phyloP scores from a whole-genome alignment of 2,329 filamentous ascomycete species.

The Colletotrichum nymphaeae region DNA sequence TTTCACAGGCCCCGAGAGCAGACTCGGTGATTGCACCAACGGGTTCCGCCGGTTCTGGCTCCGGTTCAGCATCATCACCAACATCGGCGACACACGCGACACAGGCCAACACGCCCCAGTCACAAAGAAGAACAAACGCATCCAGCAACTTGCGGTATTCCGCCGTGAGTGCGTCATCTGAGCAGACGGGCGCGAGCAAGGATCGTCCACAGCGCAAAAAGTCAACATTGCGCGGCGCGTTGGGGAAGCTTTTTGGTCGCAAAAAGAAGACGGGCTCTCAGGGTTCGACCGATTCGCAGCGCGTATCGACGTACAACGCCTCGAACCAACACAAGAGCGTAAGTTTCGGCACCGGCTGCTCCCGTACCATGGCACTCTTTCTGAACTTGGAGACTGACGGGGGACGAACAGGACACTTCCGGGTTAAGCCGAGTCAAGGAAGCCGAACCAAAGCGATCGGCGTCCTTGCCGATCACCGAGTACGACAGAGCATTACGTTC shows the following conservation, averaged over 20 bases:
- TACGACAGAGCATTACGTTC: slow-evolving; percentile 70
- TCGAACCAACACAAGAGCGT: slow-evolving; percentile 61
- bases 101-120: slow-evolving; percentile 39
- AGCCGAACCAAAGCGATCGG: slow-evolving; percentile 63
- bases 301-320: slow-evolving; percentile 41
- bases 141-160: slow-evolving; percentile 60
- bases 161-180: slow-evolving; percentile 55
- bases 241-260: slow-evolving; percentile 69
- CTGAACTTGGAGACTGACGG: neutral
- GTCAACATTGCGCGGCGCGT: slow-evolving; percentile 65
- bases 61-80: slow-evolving; percentile 26
- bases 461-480: slow-evolving; percentile 70
- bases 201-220: slow-evolving; percentile 64
- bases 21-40: slow-evolving; percentile 24
- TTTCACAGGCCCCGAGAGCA: slow-evolving; percentile 16
- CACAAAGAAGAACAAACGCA: slow-evolving; percentile 49
- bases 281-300: slow-evolving; percentile 42
- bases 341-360: slow-evolving; percentile 44
- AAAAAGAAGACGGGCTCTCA: slow-evolving; percentile 60
- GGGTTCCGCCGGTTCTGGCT: slow-evolving; percentile 19
- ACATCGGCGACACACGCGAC: slow-evolving; percentile 30
- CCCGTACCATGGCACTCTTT: slow-evolving; percentile 24
- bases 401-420: slow-evolving; percentile 49
- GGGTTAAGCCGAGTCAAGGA: slow-evolving; percentile 48
- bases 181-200: slow-evolving; percentile 45